Base-by-base conservation (phyloP, 1,139 yeast genomes). In the Geotrichum siamense region DNA sequence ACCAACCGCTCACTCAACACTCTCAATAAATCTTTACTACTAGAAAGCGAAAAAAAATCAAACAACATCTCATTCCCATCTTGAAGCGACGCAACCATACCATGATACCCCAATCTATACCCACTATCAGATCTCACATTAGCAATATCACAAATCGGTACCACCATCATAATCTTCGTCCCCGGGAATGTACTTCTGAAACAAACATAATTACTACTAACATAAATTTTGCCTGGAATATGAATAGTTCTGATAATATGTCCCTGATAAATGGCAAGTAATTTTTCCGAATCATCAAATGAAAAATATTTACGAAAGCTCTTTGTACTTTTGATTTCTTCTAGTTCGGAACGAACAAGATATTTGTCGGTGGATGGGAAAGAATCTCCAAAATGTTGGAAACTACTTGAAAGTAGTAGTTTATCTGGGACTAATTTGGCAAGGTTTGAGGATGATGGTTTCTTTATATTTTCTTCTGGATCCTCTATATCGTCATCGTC, bases 141-240 rank as follows among this genome's bases (percentile, higher is more conserved):
- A 55, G 82, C 93, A 26, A 89, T 68, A 54, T 84, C 93, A 15
- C 60, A 56, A 39, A 83, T 64, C 0, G 97, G 97, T 13, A 89
- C 62, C 12, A 86, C 76, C 95, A 89, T 85, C 50, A 75, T 75
- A 1, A 93, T 82, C 31, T 76, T 73, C 0, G 82, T 73, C 0
- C 95, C 94, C 0, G 94, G 94, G 5, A 86, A 59, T 37, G 85
- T 67, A 42, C 94, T 81, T 48, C 94, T 69, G 62, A 83, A 89
- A 52, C 96, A 87, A 15, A 89, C 59, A 49, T 72, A 76, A 30
- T 70, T 70, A 20, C 72, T 69, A 1, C 94, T 84, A 16, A 89
- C 58, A 56, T 86, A 86, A 2, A 89, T 58, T 57, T 84, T 84
- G 2, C 97, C 97, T 62, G 83, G 83, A 4, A 80, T 68, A 0